Percentiles rank a stretch among this genome's conserved stretches.
These are phyloP conservation scores for Strobilomyces dryophilus DNA, from an alignment of 768 basidiomycete species.

Conservation along the genomic window DNA sequence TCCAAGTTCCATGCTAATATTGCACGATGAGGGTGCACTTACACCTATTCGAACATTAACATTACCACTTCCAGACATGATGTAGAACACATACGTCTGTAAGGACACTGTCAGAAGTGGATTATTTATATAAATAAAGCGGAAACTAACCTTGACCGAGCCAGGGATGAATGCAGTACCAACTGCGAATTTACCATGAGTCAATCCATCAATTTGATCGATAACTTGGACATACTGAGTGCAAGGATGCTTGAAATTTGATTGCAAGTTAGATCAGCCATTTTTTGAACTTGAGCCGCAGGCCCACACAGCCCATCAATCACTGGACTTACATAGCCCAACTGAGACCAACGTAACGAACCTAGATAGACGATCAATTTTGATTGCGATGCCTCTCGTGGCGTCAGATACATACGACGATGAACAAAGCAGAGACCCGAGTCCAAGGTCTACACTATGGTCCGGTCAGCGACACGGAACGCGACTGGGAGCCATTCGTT, in stretches of 20 bases:
- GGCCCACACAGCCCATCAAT: neutral
- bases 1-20: neutral
- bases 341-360: neutral
- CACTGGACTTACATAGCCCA: no score
- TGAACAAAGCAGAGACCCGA: neutral
- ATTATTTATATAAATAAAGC: neutral
- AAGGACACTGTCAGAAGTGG: neutral
- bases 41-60: slow-evolving; percentile 7
- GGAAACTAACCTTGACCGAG: no score
- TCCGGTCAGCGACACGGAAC: neutral
- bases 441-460: neutral
- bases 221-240: neutral
- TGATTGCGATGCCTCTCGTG: neutral
- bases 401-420: neutral
- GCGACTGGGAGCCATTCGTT: neutral
- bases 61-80: neutral
- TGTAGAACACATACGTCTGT: slow-evolving; percentile 6
- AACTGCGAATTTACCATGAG: neutral
- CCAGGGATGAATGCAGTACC: no score
- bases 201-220: neutral
- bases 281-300: neutral
- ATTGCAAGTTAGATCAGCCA: neutral
- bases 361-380: neutral
- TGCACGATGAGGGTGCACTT: neutral
- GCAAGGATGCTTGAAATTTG: neutral